Percentiles rank a stretch among this genome's conserved stretches.
phyloP scores from a whole-genome alignment of 169 alveolate species.

The Cryptosporidium felis region DNA sequence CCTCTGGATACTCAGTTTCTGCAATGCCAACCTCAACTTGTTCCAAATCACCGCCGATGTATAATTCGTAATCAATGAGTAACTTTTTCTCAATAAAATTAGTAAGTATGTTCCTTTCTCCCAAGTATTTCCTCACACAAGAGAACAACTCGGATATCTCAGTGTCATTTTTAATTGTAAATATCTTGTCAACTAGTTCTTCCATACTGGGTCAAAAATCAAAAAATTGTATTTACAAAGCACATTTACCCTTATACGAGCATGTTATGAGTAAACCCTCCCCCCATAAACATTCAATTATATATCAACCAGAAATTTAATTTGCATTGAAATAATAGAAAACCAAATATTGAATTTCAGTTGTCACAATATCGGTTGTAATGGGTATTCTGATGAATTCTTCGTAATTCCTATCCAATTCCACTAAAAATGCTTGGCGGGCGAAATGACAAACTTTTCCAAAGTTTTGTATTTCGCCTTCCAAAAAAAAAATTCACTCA shows the following conservation, averaged over 20 bases:
- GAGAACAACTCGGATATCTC: background rate
- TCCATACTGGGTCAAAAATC: background rate
- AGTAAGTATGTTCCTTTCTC: background rate
- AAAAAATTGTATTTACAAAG: background rate
- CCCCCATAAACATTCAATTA: slow-evolving; percentile 4
- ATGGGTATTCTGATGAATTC: too few species aligned
- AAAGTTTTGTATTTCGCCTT: too few species aligned
- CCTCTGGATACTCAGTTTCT: background rate
- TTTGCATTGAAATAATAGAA: too few species aligned
- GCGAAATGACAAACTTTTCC: too few species aligned
- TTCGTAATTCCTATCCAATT: too few species aligned
- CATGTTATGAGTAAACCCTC: background rate
- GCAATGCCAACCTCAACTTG: background rate
- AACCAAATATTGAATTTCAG: too few species aligned
- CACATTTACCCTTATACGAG: slow-evolving; percentile 5
- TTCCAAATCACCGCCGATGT: background rate
- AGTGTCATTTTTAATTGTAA: background rate
- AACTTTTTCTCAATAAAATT: background rate
- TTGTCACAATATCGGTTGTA: too few species aligned
- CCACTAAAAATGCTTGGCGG: too few species aligned
- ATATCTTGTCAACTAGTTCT: background rate
- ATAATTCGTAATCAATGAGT: slow-evolving; percentile 4
- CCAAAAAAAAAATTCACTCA: too few species aligned
- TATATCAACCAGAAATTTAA: too few species aligned
- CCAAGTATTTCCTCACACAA: background rate